These are phyloP conservation scores for Rachicladosporium sp. DNA, from an alignment of 2,329 filamentous ascomycete species.

Conservation along the genomic window DNA sequence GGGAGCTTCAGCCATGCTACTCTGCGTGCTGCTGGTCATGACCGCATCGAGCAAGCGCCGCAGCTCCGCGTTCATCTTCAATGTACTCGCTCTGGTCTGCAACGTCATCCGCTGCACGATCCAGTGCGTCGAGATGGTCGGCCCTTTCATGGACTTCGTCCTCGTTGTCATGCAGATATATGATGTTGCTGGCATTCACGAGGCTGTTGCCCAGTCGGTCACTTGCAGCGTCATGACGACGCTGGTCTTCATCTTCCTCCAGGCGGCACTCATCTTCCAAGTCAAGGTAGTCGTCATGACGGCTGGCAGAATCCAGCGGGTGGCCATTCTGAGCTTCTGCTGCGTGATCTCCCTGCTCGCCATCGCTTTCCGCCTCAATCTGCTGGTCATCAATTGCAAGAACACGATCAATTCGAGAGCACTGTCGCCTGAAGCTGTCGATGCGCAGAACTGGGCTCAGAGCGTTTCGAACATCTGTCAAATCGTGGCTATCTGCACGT, in stretches of 20 bases:
- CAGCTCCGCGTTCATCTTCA: conserved; percentile 54
- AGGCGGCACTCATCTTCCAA: conserved; percentile 50
- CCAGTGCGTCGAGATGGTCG: conserved; percentile 47
- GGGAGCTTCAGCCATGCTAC: conserved; percentile 53
- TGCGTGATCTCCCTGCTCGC: conserved; percentile 38
- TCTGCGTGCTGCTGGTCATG: conserved; percentile 54
- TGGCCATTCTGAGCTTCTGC: conserved; percentile 36
- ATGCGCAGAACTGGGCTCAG: conserved; percentile 3
- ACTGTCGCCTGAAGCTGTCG: background rate
- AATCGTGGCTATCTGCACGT: conserved; percentile 48
- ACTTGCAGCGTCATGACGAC: conserved; percentile 37
- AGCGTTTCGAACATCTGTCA: conserved; percentile 35
- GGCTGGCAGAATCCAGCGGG: conserved; percentile 29
- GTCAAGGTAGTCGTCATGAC: conserved; percentile 50
- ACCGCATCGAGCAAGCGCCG: conserved; percentile 53
- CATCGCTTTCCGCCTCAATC: conserved; percentile 41
- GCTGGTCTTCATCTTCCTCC: conserved; percentile 43
- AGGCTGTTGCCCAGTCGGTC: conserved; percentile 26
- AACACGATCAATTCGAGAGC: conserved; percentile 6
- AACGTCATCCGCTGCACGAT: conserved; percentile 51
- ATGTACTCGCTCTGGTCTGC: conserved; percentile 46
- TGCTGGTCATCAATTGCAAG: conserved; percentile 36
- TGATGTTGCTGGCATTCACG: conserved; percentile 7
- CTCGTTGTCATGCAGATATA: conserved; percentile 5
- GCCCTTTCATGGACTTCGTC: conserved; percentile 47